Conservation (phyloP, 768 basidiomycete species). For the Multifurca ochricompacta region DNA sequence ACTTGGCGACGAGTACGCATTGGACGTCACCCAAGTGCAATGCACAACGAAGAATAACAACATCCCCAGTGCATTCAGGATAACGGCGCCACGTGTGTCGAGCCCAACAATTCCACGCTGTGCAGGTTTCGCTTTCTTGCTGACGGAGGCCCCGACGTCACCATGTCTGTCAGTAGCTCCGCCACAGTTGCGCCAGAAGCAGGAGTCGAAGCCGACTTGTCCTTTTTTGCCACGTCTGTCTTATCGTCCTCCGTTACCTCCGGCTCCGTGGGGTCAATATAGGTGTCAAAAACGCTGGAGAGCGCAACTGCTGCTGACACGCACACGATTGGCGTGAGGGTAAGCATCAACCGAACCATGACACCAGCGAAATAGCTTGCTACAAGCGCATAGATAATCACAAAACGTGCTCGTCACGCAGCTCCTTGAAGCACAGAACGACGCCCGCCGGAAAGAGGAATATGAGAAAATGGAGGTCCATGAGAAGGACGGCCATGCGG, state of each 20-base stretch:
- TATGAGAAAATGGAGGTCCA: conserved; percentile 96
- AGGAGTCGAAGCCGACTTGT: conserved; percentile 39
- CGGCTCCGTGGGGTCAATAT: conserved; percentile 79
- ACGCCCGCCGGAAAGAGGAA: conserved; percentile 98
- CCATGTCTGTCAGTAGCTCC: conserved; percentile 17
- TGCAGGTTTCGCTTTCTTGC: conserved; percentile 31
- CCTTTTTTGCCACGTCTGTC: conserved; percentile 36
- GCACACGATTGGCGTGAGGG: conserved; percentile 95
- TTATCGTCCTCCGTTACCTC: conserved; percentile 31
- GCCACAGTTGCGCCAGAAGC: conserved; percentile 17
- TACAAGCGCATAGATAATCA: conserved; percentile 94
- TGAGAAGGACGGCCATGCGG: conserved; percentile 99
- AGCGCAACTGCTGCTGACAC: conserved; percentile 87
- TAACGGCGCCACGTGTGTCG: conserved; percentile 71
- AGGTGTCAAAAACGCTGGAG: conserved; percentile 81
- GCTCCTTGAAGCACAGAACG: conserved; percentile 84
- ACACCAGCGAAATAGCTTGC: conserved; percentile 99
- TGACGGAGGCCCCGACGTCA: conserved; percentile 13
- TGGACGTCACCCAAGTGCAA: conserved; percentile 94
- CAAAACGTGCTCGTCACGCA: conserved; percentile 97
- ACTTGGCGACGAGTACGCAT: conserved; percentile 94
- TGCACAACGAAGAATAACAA: conserved; percentile 89
- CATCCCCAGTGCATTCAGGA: conserved; percentile 69
- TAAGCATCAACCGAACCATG: conserved; percentile 98
- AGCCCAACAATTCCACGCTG: conserved; percentile 68